phyloP scores from a whole-genome alignment of 306 rosid genomes.

The Cucumis cinereus region DNA sequence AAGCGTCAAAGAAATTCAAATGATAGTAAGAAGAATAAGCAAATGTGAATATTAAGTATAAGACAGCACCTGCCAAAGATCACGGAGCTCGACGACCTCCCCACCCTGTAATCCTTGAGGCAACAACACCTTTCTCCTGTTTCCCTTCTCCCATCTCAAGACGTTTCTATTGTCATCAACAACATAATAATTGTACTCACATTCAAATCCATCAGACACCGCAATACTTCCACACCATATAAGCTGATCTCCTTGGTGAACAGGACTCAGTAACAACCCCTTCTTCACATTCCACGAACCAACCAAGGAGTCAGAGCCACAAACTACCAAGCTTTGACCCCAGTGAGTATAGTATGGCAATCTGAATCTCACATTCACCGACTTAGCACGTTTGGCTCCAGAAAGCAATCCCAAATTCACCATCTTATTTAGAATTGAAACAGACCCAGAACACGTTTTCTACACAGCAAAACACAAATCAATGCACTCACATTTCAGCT shows the following conservation, averaged over 20 bases:
- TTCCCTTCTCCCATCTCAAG: constrained; percentile 72
- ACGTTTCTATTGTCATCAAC: constrained; percentile 60
- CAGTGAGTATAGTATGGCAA: constrained; percentile 75
- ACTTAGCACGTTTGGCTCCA: constrained; percentile 33
- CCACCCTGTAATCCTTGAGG: constrained; percentile 55
- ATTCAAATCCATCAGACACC: constrained; percentile 49
- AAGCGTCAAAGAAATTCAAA: not conserved
- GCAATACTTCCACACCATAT: constrained; percentile 65
- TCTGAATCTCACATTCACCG: constrained; percentile 62
- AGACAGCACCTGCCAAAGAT: constrained; percentile 84
- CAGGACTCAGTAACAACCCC: constrained; percentile 58
- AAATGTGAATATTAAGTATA: constrained; percentile 11
- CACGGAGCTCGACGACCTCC: constrained; percentile 56
- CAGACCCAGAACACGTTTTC: constrained; percentile 17
- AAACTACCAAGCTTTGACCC: constrained; percentile 80
- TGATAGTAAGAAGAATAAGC: not conserved
- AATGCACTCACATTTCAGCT: not conserved
- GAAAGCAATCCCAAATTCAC: constrained; percentile 45
- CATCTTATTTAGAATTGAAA: constrained; percentile 37
- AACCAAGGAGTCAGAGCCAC: constrained; percentile 70
- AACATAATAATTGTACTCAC: constrained; percentile 70
- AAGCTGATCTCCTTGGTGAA: constrained; percentile 62
- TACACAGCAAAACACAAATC: constrained; percentile 4
- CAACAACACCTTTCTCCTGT: constrained; percentile 41
- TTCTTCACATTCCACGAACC: constrained; percentile 89